Evolutionary conservation across 352 stramenopile genomes (phyloP).

Genomic region (Phytophthora sp.): DNA sequence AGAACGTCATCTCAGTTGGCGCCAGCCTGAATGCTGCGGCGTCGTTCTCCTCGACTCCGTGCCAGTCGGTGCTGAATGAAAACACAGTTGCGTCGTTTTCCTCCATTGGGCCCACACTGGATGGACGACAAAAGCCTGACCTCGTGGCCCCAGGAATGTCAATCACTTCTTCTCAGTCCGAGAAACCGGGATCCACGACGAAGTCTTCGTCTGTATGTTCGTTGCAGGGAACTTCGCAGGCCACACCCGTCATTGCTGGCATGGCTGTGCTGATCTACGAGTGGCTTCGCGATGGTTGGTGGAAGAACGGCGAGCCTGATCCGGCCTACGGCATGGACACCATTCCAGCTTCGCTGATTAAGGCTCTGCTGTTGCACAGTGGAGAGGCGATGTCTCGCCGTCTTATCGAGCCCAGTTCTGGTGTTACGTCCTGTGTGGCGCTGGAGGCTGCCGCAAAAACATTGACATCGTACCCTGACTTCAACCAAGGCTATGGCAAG

Average conservation of each 20-base stretch:
- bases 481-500: slow-evolving; percentile 82
- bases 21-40: slow-evolving; percentile 63
- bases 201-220: slow-evolving; percentile 50
- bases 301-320: slow-evolving; percentile 69
- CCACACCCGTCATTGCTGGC: slow-evolving; percentile 81
- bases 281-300: slow-evolving; percentile 88
- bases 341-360: slow-evolving; percentile 76
- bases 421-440: slow-evolving; percentile 61
- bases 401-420: slow-evolving; percentile 42
- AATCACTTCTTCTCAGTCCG: slow-evolving; percentile 69
- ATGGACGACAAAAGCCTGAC: slow-evolving; percentile 83
- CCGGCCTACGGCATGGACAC: slow-evolving; percentile 58
- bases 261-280: slow-evolving; percentile 84
- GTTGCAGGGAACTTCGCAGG: slow-evolving; percentile 83
- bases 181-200: slow-evolving; percentile 46
- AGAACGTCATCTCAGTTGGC: slow-evolving; percentile 87
- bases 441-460: slow-evolving; percentile 39
- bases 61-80: slow-evolving; percentile 60
- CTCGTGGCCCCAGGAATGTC: slow-evolving; percentile 76
- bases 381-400: slow-evolving; percentile 63
- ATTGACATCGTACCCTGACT: slow-evolving; percentile 60
- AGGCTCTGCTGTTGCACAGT: slow-evolving; percentile 86
- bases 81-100: slow-evolving; percentile 76
- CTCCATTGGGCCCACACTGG: slow-evolving; percentile 66
- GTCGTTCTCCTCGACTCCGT: slow-evolving; percentile 57